Percentiles rank a stretch among this genome's conserved stretches.
These are phyloP conservation scores for Skeletonema tropicum DNA, from an alignment of 108 stramenopile species.

Conservation along the genomic window DNA sequence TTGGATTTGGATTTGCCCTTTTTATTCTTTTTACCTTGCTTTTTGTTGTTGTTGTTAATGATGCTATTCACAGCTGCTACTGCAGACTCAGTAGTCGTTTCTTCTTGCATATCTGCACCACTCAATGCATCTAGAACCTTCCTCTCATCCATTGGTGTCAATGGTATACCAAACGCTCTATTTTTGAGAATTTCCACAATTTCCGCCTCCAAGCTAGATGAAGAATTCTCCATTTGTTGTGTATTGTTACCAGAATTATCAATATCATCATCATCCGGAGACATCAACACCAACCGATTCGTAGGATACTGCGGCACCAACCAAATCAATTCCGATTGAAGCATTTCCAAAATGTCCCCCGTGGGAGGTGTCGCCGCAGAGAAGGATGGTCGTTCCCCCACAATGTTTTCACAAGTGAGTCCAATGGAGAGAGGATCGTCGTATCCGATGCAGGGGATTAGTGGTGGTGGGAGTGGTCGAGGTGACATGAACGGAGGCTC, in stretches of 20 bases:
- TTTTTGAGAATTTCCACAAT: constrained; percentile 63
- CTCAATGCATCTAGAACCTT: constrained; percentile 64
- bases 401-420: not conserved
- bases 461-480: constrained; percentile 25
- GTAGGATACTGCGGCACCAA: constrained; percentile 70
- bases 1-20: constrained; percentile 21
- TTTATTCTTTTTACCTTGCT: constrained; percentile 4
- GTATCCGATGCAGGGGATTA: constrained; percentile 29
- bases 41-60: constrained; percentile 7
- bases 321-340: constrained; percentile 83
- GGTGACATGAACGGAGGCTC: not conserved
- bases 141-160: constrained; percentile 70
- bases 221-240: too few species aligned
- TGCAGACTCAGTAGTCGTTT: constrained; percentile 16
- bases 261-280: constrained; percentile 11
- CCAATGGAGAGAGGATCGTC: constrained; percentile 13
- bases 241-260: not conserved
- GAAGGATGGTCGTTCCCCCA: not conserved
- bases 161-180: constrained; percentile 62
- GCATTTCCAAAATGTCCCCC: constrained; percentile 48
- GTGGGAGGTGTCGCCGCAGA: constrained; percentile 12
- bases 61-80: not conserved
- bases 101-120: constrained; percentile 12
- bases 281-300: constrained; percentile 57
- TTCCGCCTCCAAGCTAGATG: constrained; percentile 44